phyloP scores from a whole-genome alignment of 257 asterid species.

The Voacanga thouarsii region DNA sequence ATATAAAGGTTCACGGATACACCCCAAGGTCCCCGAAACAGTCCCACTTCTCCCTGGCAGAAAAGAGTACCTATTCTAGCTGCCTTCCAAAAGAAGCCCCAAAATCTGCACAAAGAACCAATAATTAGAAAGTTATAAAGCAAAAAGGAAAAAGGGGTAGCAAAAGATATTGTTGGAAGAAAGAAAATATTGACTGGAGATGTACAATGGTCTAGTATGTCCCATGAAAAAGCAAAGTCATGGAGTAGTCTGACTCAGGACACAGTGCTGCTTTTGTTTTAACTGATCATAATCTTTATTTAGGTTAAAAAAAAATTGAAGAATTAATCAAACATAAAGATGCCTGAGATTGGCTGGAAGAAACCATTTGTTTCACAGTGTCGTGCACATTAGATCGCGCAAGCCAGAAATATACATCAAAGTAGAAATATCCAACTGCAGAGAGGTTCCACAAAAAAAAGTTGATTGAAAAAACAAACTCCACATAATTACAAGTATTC shows the following conservation, averaged over 20 bases:
- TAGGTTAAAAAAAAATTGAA: background rate
- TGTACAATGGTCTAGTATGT: background rate
- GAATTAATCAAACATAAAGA: background rate
- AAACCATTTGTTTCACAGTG: background rate
- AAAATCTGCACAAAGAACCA: background rate
- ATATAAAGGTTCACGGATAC: background rate
- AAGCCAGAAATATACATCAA: background rate
- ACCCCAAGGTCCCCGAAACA: background rate
- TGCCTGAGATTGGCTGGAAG: background rate
- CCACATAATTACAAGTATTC: background rate
- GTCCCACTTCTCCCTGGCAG: background rate
- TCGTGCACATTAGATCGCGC: background rate
- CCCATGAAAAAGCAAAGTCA: background rate
- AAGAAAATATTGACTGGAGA: background rate
- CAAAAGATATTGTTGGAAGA: background rate
- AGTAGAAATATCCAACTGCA: background rate
- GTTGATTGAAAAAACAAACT: background rate
- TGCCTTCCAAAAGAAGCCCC: slow-evolving; percentile 7
- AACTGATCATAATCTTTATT: background rate
- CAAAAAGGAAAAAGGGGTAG: background rate
- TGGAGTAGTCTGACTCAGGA: background rate
- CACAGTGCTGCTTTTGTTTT: background rate
- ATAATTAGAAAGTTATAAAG: background rate
- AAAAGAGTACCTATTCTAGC: background rate
- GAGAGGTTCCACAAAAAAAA: background rate